Evolutionary conservation across 2,329 filamentous ascomycete species (phyloP).

Genomic region (Phialocephala subalpina): DNA sequence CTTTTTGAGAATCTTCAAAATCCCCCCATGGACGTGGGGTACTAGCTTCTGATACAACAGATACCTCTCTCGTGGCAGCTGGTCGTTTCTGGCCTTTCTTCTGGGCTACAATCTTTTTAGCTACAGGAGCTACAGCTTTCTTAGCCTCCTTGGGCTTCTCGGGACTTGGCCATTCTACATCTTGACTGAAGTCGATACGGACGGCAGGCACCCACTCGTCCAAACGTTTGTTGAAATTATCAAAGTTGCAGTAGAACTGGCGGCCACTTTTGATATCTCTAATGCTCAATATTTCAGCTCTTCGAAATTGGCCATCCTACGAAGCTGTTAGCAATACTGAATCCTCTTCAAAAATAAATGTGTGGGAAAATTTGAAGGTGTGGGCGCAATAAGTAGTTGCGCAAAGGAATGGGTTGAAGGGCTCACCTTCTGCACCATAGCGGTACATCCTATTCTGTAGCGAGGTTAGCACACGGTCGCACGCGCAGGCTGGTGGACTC

Average conservation of each 20-base stretch:
- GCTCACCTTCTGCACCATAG: slow-evolving; percentile 47
- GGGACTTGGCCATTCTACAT: slow-evolving; percentile 95
- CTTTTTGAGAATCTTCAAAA: slow-evolving; percentile 40
- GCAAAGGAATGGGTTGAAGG: not conserved
- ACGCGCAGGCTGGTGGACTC: slow-evolving; percentile 46
- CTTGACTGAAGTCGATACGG: slow-evolving; percentile 85
- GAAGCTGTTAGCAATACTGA: slow-evolving; percentile 29
- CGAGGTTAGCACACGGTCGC: slow-evolving; percentile 29
- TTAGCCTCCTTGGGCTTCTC: slow-evolving; percentile 81
- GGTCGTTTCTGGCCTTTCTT: slow-evolving; percentile 53
- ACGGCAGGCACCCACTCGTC: slow-evolving; percentile 85
- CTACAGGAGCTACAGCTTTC: slow-evolving; percentile 61
- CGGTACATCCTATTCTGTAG: slow-evolving; percentile 45
- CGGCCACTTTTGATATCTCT: slow-evolving; percentile 87
- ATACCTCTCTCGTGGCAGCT: slow-evolving; percentile 42
- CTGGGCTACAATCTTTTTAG: slow-evolving; percentile 46
- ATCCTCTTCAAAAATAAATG: slow-evolving; percentile 37
- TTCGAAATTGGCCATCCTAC: slow-evolving; percentile 83
- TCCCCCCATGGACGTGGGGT: slow-evolving; percentile 44
- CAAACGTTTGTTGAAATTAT: slow-evolving; percentile 45
- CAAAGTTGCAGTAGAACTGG: slow-evolving; percentile 45
- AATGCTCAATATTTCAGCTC: slow-evolving; percentile 96
- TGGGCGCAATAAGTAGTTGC: not conserved
- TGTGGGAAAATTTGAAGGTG: not conserved
- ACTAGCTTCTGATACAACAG: slow-evolving; percentile 42